Base-by-base conservation (phyloP, 805 yeast species). In the Kodamaea restingae region DNA sequence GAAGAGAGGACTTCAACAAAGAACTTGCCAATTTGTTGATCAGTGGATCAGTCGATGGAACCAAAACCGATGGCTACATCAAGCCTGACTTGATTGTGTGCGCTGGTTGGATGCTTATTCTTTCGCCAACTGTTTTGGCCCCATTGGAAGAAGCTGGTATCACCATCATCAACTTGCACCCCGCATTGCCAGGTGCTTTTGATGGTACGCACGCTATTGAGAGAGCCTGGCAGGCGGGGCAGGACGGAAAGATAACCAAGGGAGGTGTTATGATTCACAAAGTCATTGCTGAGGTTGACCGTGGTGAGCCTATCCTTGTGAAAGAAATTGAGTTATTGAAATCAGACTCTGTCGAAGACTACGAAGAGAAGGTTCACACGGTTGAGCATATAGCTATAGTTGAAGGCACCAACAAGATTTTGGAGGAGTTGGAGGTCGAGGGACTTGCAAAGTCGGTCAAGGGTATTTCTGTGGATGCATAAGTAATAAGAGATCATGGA, bases 131-230 rank as follows among this genome's bases (percentile, higher is more conserved):
- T 15, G 88, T 88, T 49, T 69, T 93, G 44, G 63, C 67, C 28
- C 88, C 90, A 3, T 61, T 90, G 24, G 76, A 70, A 36, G 58
- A 72, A 2, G 77, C 72, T 3, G 67, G 73, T 1, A 73, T 88
- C 20, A 86, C 90, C 26, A 90, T 93, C 46, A 88, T 93, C 53
- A 93, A 93, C 55, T 68, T 93, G 44, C 98, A 93, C 59, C 98
- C 98, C 4, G 98, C 98, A 0, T 76, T 93, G 43, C 98, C 98
- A 1, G 96, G 96, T 18, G 88, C 88, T 4, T 93, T 91, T 68
- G 98, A 91, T 42, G 98, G 98, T 4, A 91, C 95, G 8, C 88
- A 87, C 64, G 98, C 98, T 8, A 93, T 93, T 43, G 96, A 93
- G 52, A 72, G 98, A 54, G 95, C 97, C 1, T 93, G 95, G 91